A percentile compares a stretch with the other conserved stretches of the same genome.
Evolutionary conservation across 331 rosid genomes (phyloP).

Genomic region (Rosa hybrid): DNA sequence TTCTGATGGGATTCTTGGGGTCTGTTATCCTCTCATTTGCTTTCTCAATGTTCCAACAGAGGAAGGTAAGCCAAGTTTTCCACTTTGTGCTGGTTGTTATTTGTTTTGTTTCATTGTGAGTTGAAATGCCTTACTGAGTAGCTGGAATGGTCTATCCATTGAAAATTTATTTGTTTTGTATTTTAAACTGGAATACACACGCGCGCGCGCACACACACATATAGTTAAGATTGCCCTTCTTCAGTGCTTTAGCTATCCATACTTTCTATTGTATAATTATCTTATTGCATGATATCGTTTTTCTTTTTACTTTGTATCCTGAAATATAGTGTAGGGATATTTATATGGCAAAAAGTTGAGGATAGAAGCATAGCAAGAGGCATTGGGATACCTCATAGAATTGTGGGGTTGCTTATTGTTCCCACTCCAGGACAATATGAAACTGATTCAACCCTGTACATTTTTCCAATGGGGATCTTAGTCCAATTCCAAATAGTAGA

Average conservation of each 20-base stretch:
- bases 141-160: background rate
- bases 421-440: background rate
- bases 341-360: background rate
- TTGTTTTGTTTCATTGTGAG: background rate
- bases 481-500: background rate
- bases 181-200: background rate
- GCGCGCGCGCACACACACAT: too few species aligned
- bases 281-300: background rate
- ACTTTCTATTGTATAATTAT: background rate
- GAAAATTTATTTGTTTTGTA: background rate
- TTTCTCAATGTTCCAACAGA: constrained; percentile 96
- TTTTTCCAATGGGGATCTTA: background rate
- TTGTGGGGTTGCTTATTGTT: background rate
- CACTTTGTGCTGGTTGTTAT: constrained; percentile 16
- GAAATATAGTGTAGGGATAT: background rate
- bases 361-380: background rate
- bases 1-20: constrained; percentile 95
- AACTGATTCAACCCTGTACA: background rate
- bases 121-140: background rate
- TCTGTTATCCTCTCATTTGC: constrained; percentile 96
- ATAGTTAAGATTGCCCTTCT: background rate
- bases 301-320: background rate
- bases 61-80: constrained; percentile 58
- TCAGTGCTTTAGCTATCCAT: background rate
- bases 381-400: background rate